Evolutionary conservation across 2,329 filamentous ascomycete genomes (phyloP), one percentile per base, ranked within the genome.

Genomic region (Monosporascus sp.): DNA sequence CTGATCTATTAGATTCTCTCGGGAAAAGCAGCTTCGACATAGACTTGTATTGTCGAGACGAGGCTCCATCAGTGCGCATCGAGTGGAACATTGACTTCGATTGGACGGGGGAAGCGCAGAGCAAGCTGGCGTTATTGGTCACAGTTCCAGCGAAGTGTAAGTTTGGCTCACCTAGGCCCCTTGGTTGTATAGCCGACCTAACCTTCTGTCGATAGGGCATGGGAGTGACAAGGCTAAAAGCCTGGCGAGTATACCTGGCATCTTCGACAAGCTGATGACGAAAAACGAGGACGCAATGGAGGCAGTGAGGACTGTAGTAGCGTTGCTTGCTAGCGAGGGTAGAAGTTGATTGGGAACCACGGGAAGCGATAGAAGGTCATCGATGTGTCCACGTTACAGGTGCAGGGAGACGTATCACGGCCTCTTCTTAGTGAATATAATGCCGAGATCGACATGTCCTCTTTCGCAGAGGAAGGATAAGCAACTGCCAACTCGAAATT

Each of bases 101-200:
- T 66, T 89, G 85, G 86, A 85, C 85, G 0, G 87, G 87, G 6
- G 87, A 89, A 63, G 85, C 83, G 5, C 78, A 80, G 61, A 88
- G 80, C 58, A 72, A 73, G 45, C 68, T 89, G 17, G 71, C 70
- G 5, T 72, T 85, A 11, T 65, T 81, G 56, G 71, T 83, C 2
- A 78, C 79, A 5, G 71, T 84, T 41, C 85, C 86, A 0, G 75
- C 72, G 7, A 81, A 80, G 64, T 89, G 85, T 89, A 69, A 78
- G 84, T 79, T 18, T 51, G 18, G 18, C 43, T 31, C 37, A 25
- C 20, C 25, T 25, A 31, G 35, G 43, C 20, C 27, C 20, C 37
- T 1, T 52, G 18, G 8, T 47, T 3, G 18, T 20, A 44, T 31
- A 17, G 8, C 6, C 3, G 3, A 20, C 47, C 49, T 51, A 18